Base-by-base conservation (phyloP, 2,329 filamentous ascomycete genomes). In the Fusarium nisikadoi region DNA sequence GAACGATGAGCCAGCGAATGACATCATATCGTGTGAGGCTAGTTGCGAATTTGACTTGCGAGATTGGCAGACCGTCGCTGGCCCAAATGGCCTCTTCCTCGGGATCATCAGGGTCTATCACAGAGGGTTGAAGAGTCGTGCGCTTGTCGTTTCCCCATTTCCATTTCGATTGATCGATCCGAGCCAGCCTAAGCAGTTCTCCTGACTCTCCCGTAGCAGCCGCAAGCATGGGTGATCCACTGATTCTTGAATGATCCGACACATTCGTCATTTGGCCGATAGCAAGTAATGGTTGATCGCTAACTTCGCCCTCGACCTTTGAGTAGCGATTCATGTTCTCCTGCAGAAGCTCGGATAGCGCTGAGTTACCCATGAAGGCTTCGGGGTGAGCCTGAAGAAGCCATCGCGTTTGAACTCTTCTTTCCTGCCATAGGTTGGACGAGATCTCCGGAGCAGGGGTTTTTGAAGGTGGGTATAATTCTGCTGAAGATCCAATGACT, bases 141-240 rank as follows among this genome's bases (percentile, higher is more conserved):
- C 83, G 83, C 39, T 81, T 80, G 39, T 86, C 80, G 6, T 80
- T 77, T 2, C 78, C 80, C 89, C 90, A 92, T n/a, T 84, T 83
- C 81, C 87, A 88, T 52, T 81, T 82, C 52, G 89, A 85, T 27
- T 84, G 78, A 7, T 84, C 82, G 8, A 91, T 78, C 11, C 83
- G 82, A 8, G 86, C 79, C 5, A 94, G 76, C 5, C 88, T 87
- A 14, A 94, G 80, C 3, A 88, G 80, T 70, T 91, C 87, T 3
- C 89, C 88, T 19, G 84, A 86, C 53, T 86, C 84, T n/a, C 91
- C 91, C 5, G 86, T 82, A 9, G 82, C 85, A 75, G 82, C 86
- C 68, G 83, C 88, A 67, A 86, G 83, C 72, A 82, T 79, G 4
- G 82, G 79, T 17, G 79, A 79, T 20, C 76, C 78, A 3, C 62